phyloP scores from a whole-genome alignment of 129 eudicot species.

The Escallonia herrerae region DNA sequence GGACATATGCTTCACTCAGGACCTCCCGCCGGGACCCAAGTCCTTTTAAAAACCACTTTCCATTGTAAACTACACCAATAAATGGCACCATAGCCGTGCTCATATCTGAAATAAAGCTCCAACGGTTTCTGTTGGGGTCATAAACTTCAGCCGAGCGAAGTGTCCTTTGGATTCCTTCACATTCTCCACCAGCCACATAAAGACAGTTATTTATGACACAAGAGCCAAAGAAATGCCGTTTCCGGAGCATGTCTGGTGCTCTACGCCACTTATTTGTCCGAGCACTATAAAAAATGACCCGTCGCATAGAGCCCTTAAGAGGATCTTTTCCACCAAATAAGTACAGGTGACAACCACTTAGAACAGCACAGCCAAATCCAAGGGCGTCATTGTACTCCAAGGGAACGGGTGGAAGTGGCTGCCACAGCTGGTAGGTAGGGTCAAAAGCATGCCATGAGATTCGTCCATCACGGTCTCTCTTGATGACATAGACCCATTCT shows the following conservation, averaged over 20 bases:
- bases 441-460: slow-evolving; percentile 97
- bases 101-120: slow-evolving; percentile 86
- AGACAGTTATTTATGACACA: slow-evolving; percentile 90
- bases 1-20: slow-evolving; percentile 75
- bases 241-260: slow-evolving; percentile 82
- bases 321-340: slow-evolving; percentile 94
- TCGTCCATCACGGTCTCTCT: slow-evolving; percentile 87
- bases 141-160: slow-evolving; percentile 88
- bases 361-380: slow-evolving; percentile 93
- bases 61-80: slow-evolving; percentile 78
- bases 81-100: slow-evolving; percentile 90
- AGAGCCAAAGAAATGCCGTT: slow-evolving; percentile 76
- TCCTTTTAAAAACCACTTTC: slow-evolving; percentile 88
- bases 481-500: slow-evolving; percentile 82
- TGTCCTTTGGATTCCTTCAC: slow-evolving; percentile 79
- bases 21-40: slow-evolving; percentile 81
- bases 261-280: slow-evolving; percentile 90
- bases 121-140: slow-evolving; percentile 71
- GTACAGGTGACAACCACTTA: slow-evolving; percentile 89
- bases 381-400: slow-evolving; percentile 65
- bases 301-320: slow-evolving; percentile 74
- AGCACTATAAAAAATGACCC: slow-evolving; percentile 75
- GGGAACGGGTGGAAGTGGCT: slow-evolving; percentile 93
- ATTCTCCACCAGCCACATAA: slow-evolving; percentile 96
- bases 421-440: slow-evolving; percentile 89